Base-by-base conservation (phyloP, 495 filamentous ascomycete species). In the Collariella sp. region DNA sequence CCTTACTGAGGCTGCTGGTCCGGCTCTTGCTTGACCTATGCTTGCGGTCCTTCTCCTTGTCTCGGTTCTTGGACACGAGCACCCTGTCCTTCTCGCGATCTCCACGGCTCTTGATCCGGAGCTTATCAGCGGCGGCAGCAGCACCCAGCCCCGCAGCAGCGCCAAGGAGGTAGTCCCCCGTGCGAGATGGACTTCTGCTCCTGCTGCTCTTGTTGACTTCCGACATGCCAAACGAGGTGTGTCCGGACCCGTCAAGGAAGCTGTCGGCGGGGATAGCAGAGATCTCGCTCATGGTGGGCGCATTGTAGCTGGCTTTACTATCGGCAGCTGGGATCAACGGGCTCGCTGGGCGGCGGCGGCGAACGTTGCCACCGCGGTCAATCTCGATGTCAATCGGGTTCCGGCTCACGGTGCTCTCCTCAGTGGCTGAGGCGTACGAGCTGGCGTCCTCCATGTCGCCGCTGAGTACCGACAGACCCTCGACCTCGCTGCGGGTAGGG, bases 221-320 rank as follows among this genome's bases (percentile, higher is more conserved):
- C 1, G 66, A 67, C 36, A 60, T 58, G 19, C 52, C 56, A 20
- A 60, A 57, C 3, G 54, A 67, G 22, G 57, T 65, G 51, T 57
- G 60, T 3, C 71, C 71, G 2, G 74, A 75, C 15, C 81, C 85
- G 62, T 95, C 90, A 12, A 96, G 76, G 76, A 96, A 89, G 69
- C 87, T 91, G 64, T 95, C 87, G 23, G 86, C 81, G 13, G 89
- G 90, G 76, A 95, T 93, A 11, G 86, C 88, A 0, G 90, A 96
- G 26, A 96, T 86, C 48, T 95, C 90, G 1, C 90, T 95, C 57
- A 64, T 65, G 15, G 76, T 71, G n/a, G 76, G 70, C 7, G 76
- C 72, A 41, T 82, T 71, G 65, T 85, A 85, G 62, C 77, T 75
- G 43, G 76, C 68, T 53, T 81, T 83, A 57, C 81, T 80, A 41